Evolutionary conservation across 169 alveolate genomes (phyloP).

Genomic region (Theileria annulata): DNA sequence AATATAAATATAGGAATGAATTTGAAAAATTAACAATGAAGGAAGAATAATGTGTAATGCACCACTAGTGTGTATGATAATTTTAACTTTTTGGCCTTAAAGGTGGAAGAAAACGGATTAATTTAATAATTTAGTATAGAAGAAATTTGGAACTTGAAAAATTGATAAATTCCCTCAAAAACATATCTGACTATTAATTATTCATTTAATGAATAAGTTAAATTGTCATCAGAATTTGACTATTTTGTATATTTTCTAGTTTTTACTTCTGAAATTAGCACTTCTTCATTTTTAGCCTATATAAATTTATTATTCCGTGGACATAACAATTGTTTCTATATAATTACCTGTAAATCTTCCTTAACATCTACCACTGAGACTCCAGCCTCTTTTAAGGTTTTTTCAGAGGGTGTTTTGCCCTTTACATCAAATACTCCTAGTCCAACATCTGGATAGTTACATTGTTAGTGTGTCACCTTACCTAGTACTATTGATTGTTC

Average conservation of each 20-base stretch:
- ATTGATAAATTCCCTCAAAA: no score
- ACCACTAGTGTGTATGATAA: conserved; percentile 21
- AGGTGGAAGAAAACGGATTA: not conserved
- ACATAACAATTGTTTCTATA: not conserved
- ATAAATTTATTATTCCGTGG: not conserved
- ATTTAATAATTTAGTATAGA: no score
- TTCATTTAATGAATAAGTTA: no score
- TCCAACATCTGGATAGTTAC: conserved; percentile 46
- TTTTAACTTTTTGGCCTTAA: not conserved
- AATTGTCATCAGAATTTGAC: no score
- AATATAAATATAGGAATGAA: not conserved
- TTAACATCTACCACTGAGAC: conserved; percentile 33
- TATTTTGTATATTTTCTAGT: not conserved
- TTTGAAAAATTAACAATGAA: not conserved
- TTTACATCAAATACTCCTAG: conserved; percentile 65
- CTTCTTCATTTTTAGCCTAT: conserved; percentile 16
- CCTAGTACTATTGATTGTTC: conserved; percentile 20
- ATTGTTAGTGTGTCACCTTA: not conserved
- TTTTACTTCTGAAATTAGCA: conserved; percentile 41
- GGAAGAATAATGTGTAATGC: not conserved
- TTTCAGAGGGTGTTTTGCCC: conserved; percentile 18
- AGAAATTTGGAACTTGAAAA: no score
- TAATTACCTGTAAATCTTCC: conserved; percentile 13
- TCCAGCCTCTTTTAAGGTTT: conserved; percentile 38
- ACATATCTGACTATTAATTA: no score